These are phyloP conservation scores for Rosellinia necatrix DNA, from an alignment of 2,329 filamentous ascomycete genomes.

Conservation along the genomic window DNA sequence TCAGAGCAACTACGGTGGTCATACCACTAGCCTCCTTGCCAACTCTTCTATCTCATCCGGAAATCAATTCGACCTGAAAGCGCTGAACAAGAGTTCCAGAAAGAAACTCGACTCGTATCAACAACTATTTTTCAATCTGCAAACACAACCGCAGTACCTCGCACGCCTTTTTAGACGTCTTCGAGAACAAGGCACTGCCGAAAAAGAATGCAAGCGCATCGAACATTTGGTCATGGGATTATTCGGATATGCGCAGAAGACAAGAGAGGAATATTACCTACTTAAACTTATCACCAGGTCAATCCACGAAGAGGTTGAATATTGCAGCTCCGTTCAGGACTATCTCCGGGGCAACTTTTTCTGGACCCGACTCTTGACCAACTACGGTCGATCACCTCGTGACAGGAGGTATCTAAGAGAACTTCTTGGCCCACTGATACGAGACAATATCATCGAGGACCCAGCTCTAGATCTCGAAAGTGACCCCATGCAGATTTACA, in stretches of 20 bases:
- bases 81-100: slow-evolving; percentile 93
- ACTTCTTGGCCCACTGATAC: slow-evolving; percentile 80
- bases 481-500: slow-evolving; percentile 96
- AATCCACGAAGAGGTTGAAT: slow-evolving; percentile 83
- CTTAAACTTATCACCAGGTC: slow-evolving; percentile 85
- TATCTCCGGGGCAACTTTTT: slow-evolving; percentile 90
- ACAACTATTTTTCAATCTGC: slow-evolving; percentile 94
- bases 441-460: slow-evolving; percentile 92
- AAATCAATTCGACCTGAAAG: slow-evolving; percentile 95
- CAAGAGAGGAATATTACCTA: slow-evolving; percentile 94
- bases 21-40: slow-evolving; percentile 80
- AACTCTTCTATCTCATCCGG: slow-evolving; percentile 87
- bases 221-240: slow-evolving; percentile 95
- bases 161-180: slow-evolving; percentile 84
- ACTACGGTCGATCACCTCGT: slow-evolving; percentile 87
- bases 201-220: slow-evolving; percentile 91
- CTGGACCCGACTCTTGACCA: slow-evolving; percentile 84
- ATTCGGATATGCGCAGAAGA: slow-evolving; percentile 96
- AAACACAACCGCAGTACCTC: slow-evolving; percentile 95
- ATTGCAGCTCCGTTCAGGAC: slow-evolving; percentile 74
- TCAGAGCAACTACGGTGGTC: slow-evolving; percentile 92
- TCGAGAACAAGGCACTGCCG: slow-evolving; percentile 80
- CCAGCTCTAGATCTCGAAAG: slow-evolving; percentile 90
- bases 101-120: slow-evolving; percentile 97
- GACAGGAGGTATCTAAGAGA: slow-evolving; percentile 93